A percentile compares a stretch with the other conserved stretches of the same genome.
Evolutionary conservation across 768 basidiomycete species (phyloP).

Genomic region (Mycena crocata): DNA sequence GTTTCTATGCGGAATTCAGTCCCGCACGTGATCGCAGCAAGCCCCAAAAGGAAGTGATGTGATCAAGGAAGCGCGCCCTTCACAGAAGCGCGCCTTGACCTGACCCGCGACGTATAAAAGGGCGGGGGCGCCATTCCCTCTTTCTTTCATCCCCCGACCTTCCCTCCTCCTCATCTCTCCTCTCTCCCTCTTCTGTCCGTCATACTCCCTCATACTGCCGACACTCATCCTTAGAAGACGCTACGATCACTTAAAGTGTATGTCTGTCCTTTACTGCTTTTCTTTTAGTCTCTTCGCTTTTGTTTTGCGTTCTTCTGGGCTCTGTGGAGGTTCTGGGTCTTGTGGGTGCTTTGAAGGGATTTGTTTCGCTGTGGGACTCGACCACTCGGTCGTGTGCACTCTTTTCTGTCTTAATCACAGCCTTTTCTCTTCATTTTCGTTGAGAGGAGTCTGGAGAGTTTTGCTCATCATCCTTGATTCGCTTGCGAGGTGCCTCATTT

Average conservation of each 20-base stretch:
- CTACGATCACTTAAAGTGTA: background rate
- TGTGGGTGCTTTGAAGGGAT: too few species aligned
- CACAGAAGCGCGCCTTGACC: slow-evolving; percentile 1
- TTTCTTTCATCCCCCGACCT: slow-evolving; percentile 4
- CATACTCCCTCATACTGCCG: background rate
- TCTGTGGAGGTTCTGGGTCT: too few species aligned
- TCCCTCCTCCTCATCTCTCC: background rate
- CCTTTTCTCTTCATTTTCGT: too few species aligned
- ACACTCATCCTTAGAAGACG: background rate
- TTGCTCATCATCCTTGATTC: too few species aligned
- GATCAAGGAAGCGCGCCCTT: too few species aligned
- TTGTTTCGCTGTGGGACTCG: too few species aligned
- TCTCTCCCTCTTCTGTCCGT: background rate
- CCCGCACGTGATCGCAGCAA: background rate
- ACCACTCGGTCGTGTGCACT: too few species aligned
- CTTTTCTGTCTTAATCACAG: too few species aligned
- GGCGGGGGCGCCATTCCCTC: background rate
- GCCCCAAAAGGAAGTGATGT: background rate
- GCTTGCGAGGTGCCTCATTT: too few species aligned
- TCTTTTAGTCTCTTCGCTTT: background rate
- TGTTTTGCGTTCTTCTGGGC: background rate
- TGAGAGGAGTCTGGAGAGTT: too few species aligned
- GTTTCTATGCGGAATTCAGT: background rate
- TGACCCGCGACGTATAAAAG: background rate
- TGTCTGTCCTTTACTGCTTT: background rate